Evolutionary conservation across 1,284 basidiomycete species (phyloP).

Genomic region (Leccinum fuscescens): DNA sequence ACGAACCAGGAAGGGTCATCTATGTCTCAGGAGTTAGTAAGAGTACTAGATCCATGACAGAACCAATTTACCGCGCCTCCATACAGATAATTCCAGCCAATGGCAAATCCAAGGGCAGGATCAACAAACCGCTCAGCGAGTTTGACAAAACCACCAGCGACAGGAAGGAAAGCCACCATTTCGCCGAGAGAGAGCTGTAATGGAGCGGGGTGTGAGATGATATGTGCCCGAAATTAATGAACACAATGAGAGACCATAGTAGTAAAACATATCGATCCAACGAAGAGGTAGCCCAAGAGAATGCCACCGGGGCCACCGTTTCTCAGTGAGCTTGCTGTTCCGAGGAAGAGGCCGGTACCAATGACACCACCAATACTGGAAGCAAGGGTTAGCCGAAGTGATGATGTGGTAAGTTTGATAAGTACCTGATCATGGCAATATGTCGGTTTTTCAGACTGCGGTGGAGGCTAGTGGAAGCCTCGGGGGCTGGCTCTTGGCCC

Average conservation of each 20-base stretch:
- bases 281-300: conserved; percentile 30
- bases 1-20: conserved; percentile 26
- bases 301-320: conserved; percentile 30
- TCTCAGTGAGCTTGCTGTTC: conserved; percentile 27
- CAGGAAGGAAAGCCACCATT: conserved; percentile 37
- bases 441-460: conserved; percentile 33
- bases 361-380: conserved; percentile 42
- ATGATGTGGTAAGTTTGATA: too few species aligned
- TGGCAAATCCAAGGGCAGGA: conserved; percentile 62
- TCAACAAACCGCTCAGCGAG: conserved; percentile 68
- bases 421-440: conserved; percentile 34
- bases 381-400: neutral
- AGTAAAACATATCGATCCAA: conserved; percentile 29
- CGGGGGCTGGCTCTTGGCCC: conserved; percentile 1
- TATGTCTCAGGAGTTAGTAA: neutral
- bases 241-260: conserved; percentile 20
- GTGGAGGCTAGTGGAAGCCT: conserved; percentile 12
- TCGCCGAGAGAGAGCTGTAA: conserved; percentile 31
- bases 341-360: conserved; percentile 46
- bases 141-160: conserved; percentile 60
- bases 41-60: conserved; percentile 13
- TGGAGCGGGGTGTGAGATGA: neutral
- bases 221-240: neutral
- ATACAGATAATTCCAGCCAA: conserved; percentile 69
- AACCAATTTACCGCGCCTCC: conserved; percentile 48